A percentile compares a stretch with the other conserved stretches of the same genome.
These are phyloP conservation scores for Eimeria maxima DNA, from an alignment of 169 alveolate species.

Conservation along the genomic window DNA sequence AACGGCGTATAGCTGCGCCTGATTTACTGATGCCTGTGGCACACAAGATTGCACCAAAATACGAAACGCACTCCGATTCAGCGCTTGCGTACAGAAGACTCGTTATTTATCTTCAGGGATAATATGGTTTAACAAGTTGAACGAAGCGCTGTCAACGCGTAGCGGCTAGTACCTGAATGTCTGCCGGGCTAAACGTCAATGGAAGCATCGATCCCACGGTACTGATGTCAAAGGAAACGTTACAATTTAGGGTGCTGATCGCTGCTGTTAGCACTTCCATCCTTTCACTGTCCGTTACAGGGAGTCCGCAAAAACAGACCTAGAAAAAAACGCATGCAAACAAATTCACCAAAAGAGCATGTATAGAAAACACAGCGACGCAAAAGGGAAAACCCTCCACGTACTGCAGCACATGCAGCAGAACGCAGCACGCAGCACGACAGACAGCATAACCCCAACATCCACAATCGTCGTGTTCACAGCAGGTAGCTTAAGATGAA, in stretches of 20 bases:
- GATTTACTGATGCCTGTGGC: constrained; percentile 51
- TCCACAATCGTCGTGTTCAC: background rate
- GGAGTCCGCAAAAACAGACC: constrained; percentile 76
- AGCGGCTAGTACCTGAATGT: constrained; percentile 49
- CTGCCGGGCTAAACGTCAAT: constrained; percentile 40
- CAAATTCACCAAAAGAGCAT: no score
- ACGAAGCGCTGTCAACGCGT: background rate
- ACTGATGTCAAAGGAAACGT: background rate
- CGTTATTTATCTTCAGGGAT: background rate
- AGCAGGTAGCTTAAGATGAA: background rate
- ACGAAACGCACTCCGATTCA: background rate
- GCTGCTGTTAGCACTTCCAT: constrained; percentile 49
- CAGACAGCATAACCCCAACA: background rate
- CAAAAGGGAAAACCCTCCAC: background rate
- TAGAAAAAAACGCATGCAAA: background rate
- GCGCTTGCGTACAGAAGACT: background rate
- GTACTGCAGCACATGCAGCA: background rate
- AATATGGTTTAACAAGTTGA: background rate
- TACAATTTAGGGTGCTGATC: background rate
- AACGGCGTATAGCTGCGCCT: constrained; percentile 66
- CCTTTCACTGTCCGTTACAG: constrained; percentile 27
- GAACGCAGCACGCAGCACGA: background rate
- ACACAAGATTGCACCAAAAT: background rate
- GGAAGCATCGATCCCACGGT: constrained; percentile 19
- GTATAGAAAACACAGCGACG: no score